Base-by-base conservation (phyloP, 306 rosid genomes). In the Astragalus membranaceus region DNA sequence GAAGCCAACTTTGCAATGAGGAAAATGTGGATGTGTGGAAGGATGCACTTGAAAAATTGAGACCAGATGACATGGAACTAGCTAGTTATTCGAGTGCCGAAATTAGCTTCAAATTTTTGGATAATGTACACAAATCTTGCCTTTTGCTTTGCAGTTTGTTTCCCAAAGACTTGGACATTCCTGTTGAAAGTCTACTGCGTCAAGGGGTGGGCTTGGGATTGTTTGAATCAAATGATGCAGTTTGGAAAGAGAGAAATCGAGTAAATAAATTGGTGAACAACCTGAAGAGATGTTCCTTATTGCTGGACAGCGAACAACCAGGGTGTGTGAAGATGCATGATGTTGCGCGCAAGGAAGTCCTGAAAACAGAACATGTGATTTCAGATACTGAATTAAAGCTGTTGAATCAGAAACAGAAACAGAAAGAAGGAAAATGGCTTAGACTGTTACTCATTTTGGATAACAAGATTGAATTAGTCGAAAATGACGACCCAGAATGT, bases 211-310 rank as follows among this genome's bases (percentile, higher is more conserved):
- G 87, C 1, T 13, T 60, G 43, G 59, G 75, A 37, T 61, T 62
- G 47, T 72, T 79, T 36, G 8, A 11, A 11, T 5, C 0, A 1
- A 2, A 8, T 32, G 9, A 9, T 44, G 57, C 59, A 10, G 0
- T 76, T 26, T 63, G 15, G 53, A 70, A 76, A 3, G 75, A 20
- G 3, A 83, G 82, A 43, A 73, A 69, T 5, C 29, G 65, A 10
- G 78, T 77, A 20, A 20, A 58, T 48, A 1, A 60, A 1, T 17
- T 77, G 20, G 74, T 80, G 8, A 64, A 51, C 8, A 23, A n/a
- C 5, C 64, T 85, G 0, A 64, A 77, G 47, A 54, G 17, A 11
- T 13, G 39, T 5, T 70, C 67, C 8, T 36, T 85, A 61, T 50
- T 85, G 57, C 3, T 73, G 5, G 82, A 79, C 1, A 67, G 82